phyloP scores from a whole-genome alignment of 164 flowering plant species.

The Hamamelis virginiana region DNA sequence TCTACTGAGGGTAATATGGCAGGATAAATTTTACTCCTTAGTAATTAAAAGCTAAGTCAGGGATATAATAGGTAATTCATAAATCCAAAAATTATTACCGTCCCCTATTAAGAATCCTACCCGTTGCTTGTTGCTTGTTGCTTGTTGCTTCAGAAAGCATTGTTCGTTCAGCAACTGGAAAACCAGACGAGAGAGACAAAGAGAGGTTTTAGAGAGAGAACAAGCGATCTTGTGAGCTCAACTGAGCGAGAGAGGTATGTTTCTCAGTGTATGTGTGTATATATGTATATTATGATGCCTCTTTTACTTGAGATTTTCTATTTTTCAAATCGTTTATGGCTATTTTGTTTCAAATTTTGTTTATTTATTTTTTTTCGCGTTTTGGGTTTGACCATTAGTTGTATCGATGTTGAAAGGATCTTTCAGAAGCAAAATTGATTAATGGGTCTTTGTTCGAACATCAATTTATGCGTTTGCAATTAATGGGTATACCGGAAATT shows the following conservation, averaged over 20 bases:
- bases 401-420: too few relatives aligned
- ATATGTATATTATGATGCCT: too few relatives aligned
- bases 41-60: background rate
- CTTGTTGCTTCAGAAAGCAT: background rate
- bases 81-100: background rate
- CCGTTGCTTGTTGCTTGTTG: background rate
- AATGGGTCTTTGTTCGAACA: too few relatives aligned
- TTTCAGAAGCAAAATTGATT: too few relatives aligned
- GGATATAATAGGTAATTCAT: background rate
- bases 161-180: background rate
- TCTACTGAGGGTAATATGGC: background rate
- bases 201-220: background rate
- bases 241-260: background rate
- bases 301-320: too few relatives aligned
- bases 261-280: background rate
- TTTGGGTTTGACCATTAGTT: too few relatives aligned
- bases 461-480: too few relatives aligned
- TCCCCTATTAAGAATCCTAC: background rate
- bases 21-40: background rate
- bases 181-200: background rate
- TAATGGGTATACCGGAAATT: too few relatives aligned
- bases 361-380: too few relatives aligned
- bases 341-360: too few relatives aligned
- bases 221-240: background rate
- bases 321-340: too few relatives aligned